A percentile compares a stretch with the other conserved stretches of the same genome.
Conservation (phyloP, 306 rosid genomes). For the Quercus cerris region DNA sequence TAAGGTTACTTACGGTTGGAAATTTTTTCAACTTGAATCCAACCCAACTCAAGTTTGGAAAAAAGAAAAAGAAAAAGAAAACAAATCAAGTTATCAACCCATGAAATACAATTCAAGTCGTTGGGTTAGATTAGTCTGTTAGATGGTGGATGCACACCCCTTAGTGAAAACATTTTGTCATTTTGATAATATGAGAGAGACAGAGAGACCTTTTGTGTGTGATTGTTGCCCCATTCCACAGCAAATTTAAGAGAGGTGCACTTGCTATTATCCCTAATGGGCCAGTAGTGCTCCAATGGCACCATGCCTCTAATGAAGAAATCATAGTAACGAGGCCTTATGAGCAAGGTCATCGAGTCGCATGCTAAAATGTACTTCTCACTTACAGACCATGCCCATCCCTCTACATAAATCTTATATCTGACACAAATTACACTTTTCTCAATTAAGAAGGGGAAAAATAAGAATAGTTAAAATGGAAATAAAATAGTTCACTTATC, state of each 20-base stretch:
- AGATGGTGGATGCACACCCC: too few species aligned
- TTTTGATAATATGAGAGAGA: too few species aligned
- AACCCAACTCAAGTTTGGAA: too few species aligned
- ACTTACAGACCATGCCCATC: conserved; percentile 82
- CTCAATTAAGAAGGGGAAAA: not conserved
- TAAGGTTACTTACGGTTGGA: too few species aligned
- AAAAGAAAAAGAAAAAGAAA: too few species aligned
- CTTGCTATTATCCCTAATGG: conserved; percentile 47
- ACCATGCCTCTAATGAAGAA: conserved; percentile 63
- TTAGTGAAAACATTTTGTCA: not conserved
- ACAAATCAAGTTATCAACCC: too few species aligned
- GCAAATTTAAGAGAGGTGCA: conserved; percentile 73
- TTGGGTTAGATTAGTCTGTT: too few species aligned
- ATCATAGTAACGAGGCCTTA: conserved; percentile 55
- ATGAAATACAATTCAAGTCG: too few species aligned
- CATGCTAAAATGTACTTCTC: conserved; percentile 80
- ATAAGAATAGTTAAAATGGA: not conserved
- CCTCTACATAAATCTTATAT: conserved; percentile 75
- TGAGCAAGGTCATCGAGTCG: conserved; percentile 51
- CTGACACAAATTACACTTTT: conserved; percentile 11
- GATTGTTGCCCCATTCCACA: conserved; percentile 77
- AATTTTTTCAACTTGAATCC: too few species aligned
- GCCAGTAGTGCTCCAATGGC: conserved; percentile 80
- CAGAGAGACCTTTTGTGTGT: conserved; percentile 36
- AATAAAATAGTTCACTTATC: not conserved